A percentile compares a stretch with the other conserved stretches of the same genome.
Conservation (phyloP, 1,284 basidiomycete genomes). For the Ustilago sp. region DNA sequence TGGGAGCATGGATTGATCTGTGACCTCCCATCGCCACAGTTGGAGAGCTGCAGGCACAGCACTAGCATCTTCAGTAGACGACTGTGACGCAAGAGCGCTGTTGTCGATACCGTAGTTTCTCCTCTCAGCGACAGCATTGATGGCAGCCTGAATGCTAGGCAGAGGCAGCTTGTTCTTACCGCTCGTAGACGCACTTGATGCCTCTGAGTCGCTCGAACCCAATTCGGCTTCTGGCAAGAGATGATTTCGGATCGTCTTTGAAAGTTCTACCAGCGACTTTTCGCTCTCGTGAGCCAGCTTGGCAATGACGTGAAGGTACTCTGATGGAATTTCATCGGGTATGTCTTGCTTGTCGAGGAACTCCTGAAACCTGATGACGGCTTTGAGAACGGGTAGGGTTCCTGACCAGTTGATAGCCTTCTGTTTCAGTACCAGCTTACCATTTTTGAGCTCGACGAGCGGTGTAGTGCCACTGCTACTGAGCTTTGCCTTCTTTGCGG, state of each 20-base stretch:
- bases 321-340: conserved; percentile 75
- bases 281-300: conserved; percentile 76
- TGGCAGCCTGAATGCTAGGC: conserved; percentile 43
- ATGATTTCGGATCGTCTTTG: conserved; percentile 48
- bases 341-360: conserved; percentile 43
- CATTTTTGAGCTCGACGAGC: conserved; percentile 72
- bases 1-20: conserved; percentile 78
- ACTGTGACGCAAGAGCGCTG: conserved; percentile 6
- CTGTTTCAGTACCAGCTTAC: conserved; percentile 82
- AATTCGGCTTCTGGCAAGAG: conserved; percentile 58
- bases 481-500: conserved; percentile 43
- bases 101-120: conserved; percentile 61
- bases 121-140: conserved; percentile 54
- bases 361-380: conserved; percentile 57
- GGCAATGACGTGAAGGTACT: conserved; percentile 79
- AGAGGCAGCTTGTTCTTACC: conserved; percentile 42
- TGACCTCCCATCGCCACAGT: conserved; percentile 90
- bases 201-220: conserved; percentile 37
- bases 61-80: conserved; percentile 11
- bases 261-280: conserved; percentile 54
- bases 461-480: conserved; percentile 22
- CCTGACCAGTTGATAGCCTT: conserved; percentile 80
- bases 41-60: conserved; percentile 71
- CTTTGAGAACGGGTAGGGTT: conserved; percentile 78
- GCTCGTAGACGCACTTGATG: conserved; percentile 14